Conservation (phyloP, 805 yeast genomes). For the Monosporozyma yasuniensis region DNA sequence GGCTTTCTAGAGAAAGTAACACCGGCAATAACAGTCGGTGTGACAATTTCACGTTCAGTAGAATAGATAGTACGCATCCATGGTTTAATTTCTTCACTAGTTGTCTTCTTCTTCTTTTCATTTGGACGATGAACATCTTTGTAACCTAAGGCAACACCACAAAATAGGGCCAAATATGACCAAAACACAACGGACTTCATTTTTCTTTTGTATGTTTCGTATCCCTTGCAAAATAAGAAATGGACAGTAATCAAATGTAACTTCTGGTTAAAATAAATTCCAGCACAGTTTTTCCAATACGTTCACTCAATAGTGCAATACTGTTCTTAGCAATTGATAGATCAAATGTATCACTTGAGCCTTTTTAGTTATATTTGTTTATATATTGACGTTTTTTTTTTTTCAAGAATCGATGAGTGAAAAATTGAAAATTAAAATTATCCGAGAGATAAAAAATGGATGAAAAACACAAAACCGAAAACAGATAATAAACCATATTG, state of each 20-base stretch:
- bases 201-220: background rate
- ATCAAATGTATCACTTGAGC: background rate
- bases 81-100: conserved; percentile 41
- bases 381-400: background rate
- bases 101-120: conserved; percentile 27
- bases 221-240: background rate
- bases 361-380: background rate
- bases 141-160: background rate
- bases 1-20: conserved; percentile 46
- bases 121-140: conserved; percentile 27
- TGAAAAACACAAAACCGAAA: background rate
- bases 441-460: conserved; percentile 1
- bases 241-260: background rate
- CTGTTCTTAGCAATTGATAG: background rate
- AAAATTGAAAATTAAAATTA: background rate
- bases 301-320: background rate
- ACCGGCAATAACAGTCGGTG: conserved; percentile 56
- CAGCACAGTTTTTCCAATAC: background rate
- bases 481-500: background rate
- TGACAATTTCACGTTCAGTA: conserved; percentile 50
- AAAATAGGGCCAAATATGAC: background rate
- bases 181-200: conserved; percentile 1
- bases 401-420: background rate
- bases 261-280: background rate
- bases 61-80: conserved; percentile 69